Evolutionary conservation across 805 yeast genomes (phyloP), one percentile per base, ranked within the genome.

Genomic region (Zygosaccharomyces pseudorouxii): DNA sequence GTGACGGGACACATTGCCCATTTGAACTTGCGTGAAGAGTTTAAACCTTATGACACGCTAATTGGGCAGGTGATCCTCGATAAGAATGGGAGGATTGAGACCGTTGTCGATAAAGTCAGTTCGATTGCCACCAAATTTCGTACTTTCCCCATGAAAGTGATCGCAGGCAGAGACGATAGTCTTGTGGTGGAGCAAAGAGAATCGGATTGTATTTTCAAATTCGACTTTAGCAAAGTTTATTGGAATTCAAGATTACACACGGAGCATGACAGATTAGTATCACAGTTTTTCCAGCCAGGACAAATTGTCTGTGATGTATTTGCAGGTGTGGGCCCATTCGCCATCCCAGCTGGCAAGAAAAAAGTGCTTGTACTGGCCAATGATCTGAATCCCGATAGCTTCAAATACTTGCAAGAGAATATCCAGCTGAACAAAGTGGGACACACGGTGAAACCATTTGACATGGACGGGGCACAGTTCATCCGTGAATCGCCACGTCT

Each of bases 281-380:
- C 69, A 1, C 62, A 69, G 33, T 73, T 72, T 49, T 84, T 86
- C 58, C 58, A 77, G 37, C 73, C 78, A 3, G 84, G 85, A 8
- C 85, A 84, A 50, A 86, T 89, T 5, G 86, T 95, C 0, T 88
- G 89, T 59, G 99, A 93, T 71, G 97, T 89, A 0, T 87, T 95
- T 80, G 98, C 97, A 0, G 99, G 99, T 41, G 98, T 93, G 1
- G 99, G 99, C 0, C 99, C 99, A 4, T 93, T 95, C 71, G 92
- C 95, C 1, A 80, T 93, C 1, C 99, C 99, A 0, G 96, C 97
- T 0, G 98, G 90, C 11, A 89, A 85, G 65, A 87, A 84, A 52
- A 77, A 78, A 12, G 85, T 82, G 9, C 64, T 90, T 45, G 95
- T 88, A 0, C 73, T 93, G 57, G 97, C 97, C 9, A 93, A 90